phyloP scores from a whole-genome alignment of 148 eudicot genomes.

The Persicaria maculosa region DNA sequence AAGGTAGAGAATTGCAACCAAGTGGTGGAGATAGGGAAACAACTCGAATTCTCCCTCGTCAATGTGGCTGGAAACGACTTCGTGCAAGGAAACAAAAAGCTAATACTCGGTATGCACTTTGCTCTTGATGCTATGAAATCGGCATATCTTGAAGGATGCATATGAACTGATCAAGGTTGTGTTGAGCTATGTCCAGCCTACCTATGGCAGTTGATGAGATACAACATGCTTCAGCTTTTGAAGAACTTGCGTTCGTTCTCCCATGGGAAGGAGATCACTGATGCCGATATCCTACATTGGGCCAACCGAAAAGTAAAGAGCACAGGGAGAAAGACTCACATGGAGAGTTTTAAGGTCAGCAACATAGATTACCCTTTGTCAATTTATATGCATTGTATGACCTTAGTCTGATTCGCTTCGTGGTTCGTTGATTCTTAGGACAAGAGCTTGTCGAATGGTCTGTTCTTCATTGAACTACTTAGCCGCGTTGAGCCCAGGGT shows the following conservation, averaged over 20 bases:
- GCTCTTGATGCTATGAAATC: not conserved
- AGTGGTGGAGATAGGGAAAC: slow-evolving; percentile 63
- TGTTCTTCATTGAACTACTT: slow-evolving; percentile 86
- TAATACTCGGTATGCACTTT: slow-evolving; percentile 52
- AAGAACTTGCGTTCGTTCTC: slow-evolving; percentile 72
- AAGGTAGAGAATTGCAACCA: slow-evolving; percentile 95
- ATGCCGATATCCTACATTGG: slow-evolving; percentile 73
- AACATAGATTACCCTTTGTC: not conserved
- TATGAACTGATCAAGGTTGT: not conserved
- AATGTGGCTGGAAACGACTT: slow-evolving; percentile 82
- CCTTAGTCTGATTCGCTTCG: not conserved
- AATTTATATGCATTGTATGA: not conserved
- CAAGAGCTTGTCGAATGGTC: slow-evolving; percentile 68
- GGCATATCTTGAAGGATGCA: too few species aligned
- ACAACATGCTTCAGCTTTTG: slow-evolving; percentile 81
- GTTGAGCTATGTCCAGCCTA: slow-evolving; percentile 38
- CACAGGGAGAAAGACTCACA: slow-evolving; percentile 60
- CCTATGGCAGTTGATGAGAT: slow-evolving; percentile 95
- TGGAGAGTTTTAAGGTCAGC: slow-evolving; percentile 77
- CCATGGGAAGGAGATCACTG: slow-evolving; percentile 73
- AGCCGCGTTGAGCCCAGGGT: slow-evolving; percentile 90
- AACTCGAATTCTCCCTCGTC: slow-evolving; percentile 62
- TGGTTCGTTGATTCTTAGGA: slow-evolving; percentile 40
- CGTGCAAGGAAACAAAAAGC: slow-evolving; percentile 87
- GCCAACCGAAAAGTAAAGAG: slow-evolving; percentile 75